Base-by-base conservation (phyloP, 768 basidiomycete genomes). In the Lactifluus subvellereus region DNA sequence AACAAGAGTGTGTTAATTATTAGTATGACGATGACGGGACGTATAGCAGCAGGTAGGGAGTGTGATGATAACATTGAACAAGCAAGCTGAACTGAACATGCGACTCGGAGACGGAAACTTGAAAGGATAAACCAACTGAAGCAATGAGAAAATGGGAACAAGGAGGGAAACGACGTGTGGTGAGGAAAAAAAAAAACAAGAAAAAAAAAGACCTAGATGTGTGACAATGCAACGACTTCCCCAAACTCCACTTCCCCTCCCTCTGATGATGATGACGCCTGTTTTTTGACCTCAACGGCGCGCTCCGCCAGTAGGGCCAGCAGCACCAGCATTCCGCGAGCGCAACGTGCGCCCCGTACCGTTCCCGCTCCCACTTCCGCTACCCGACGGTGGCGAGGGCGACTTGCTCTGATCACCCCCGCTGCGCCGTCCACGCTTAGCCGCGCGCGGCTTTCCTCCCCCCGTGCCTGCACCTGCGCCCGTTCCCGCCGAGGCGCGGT, bases 341-440 rank as follows among this genome's bases (percentile, higher is more conserved):
- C 62, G 62, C 47, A 63, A 30, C 57, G 47, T 40, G 16, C 57
- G 51, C 11, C 62, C 51, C 6, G 50, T 20, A 3, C 30, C 61
- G 20, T 52, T 57, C 16, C 40, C 38, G 1, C 7, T 18, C 1
- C 27, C 37, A 20, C 43, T 33, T 10, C 50, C 9, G 1, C 22
- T 9, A 4, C 40, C 38, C 37, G 49, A 53, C 32, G 59, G 42
- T 3, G 61, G 61, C 16, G 51, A 51, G 6, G 47, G 18, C 47
- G 51, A 20, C n/a, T 18, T 50, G 7, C 32, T 38, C 35, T 52
- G 42, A 4, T 33, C 38, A 0, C 16, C 52, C 32, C 4, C 20
- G 6, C 4, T 16, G 14, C 45, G 57, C 45, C 45, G 14, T 7
- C 62, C 62, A 20, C 62, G 62, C 52, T 63, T 63, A 14, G 57